A percentile compares a stretch with the other conserved stretches of the same genome.
Conservation (phyloP, 2,329 filamentous ascomycete genomes). For the Fusarium sarcochroum region DNA sequence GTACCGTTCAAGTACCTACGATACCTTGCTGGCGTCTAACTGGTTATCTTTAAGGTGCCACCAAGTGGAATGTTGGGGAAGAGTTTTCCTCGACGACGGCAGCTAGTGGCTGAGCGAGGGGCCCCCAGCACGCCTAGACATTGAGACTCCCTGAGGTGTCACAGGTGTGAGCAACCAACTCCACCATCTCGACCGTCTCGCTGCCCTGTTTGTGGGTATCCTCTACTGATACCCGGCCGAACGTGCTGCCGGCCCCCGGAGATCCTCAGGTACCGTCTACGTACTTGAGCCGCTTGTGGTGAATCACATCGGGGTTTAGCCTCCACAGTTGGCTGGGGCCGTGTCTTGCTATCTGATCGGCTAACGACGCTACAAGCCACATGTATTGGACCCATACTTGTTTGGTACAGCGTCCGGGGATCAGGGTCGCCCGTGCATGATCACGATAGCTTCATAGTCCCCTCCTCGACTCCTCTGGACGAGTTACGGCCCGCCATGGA, state of each 20-base stretch:
- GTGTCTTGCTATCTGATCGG: constrained; percentile 5
- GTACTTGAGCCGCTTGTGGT: constrained; percentile 27
- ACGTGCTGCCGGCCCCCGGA: constrained; percentile 33
- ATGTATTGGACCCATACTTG: constrained; percentile 29
- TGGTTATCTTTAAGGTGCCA: constrained; percentile 45
- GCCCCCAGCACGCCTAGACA: constrained; percentile 41
- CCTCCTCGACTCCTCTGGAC: constrained; percentile 14
- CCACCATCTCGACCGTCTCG: constrained; percentile 21
- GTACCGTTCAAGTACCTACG: constrained; percentile 26
- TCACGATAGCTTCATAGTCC: constrained; percentile 48
- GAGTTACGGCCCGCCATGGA: constrained; percentile 32
- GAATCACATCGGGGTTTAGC: background rate
- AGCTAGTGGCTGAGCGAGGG: constrained; percentile 48
- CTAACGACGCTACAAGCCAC: constrained; percentile 16
- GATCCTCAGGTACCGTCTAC: constrained; percentile 34
- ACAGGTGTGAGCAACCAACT: constrained; percentile 27
- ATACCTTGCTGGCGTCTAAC: constrained; percentile 47
- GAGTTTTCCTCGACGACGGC: constrained; percentile 46
- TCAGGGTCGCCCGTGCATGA: constrained; percentile 47
- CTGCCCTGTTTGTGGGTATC: constrained; percentile 35
- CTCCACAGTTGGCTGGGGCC: no score
- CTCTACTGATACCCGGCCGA: constrained; percentile 39
- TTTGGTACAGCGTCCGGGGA: constrained; percentile 32
- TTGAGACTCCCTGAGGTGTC: constrained; percentile 26
- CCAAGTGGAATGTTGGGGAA: constrained; percentile 52